Evolutionary conservation across 306 rosid genomes (phyloP).

Genomic region (Lablab purpureus): DNA sequence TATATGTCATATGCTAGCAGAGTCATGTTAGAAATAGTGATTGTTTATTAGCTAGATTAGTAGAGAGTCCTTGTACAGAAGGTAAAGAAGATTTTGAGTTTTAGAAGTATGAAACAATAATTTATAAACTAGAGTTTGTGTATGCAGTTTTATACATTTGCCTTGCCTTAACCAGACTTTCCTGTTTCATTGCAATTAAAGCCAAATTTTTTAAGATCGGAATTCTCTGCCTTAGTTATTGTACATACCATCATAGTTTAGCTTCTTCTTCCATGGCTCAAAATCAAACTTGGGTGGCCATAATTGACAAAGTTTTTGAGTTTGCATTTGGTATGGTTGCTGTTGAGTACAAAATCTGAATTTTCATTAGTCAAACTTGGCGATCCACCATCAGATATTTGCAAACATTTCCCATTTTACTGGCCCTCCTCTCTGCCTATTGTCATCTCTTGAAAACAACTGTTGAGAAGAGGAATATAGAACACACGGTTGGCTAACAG

Average conservation of each 20-base stretch:
- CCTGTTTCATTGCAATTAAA: conserved; percentile 46
- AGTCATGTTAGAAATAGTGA: conserved; percentile 37
- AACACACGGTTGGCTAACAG: conserved; percentile 1
- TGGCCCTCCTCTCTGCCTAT: background rate
- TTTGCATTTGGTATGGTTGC: background rate
- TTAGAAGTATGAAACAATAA: conserved; percentile 38
- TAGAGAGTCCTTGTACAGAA: conserved; percentile 69
- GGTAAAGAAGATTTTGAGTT: conserved; percentile 50
- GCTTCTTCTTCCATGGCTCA: conserved; percentile 19
- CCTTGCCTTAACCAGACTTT: conserved; percentile 25
- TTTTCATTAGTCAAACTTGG: conserved; percentile 30
- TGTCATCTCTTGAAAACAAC: conserved; percentile 33
- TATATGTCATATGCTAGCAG: conserved; percentile 38
- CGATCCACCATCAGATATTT: background rate
- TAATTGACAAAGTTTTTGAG: conserved; percentile 1
- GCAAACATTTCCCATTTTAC: conserved; percentile 3
- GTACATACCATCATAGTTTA: background rate
- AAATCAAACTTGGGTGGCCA: background rate
- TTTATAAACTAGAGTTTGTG: conserved; percentile 38
- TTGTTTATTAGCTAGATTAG: conserved; percentile 47
- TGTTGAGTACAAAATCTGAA: conserved; percentile 24
- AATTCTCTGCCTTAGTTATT: conserved; percentile 11
- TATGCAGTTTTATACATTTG: conserved; percentile 32
- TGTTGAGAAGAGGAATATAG: conserved; percentile 15
- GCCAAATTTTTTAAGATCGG: background rate